phyloP scores from a whole-genome alignment of 805 yeast species.

The Monosporozyma yasuniensis region DNA sequence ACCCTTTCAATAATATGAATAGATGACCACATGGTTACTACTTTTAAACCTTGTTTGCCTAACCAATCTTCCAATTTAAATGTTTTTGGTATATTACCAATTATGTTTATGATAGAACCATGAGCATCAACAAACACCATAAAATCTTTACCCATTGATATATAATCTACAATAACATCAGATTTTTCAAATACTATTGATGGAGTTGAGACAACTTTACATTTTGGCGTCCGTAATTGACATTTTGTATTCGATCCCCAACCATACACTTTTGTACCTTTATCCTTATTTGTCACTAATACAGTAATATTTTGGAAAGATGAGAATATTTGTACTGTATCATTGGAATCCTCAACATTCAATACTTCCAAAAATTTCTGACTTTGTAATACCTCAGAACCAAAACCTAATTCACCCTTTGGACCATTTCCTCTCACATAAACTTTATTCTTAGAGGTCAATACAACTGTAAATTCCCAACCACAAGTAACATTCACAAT shows the following conservation, averaged over 20 bases:
- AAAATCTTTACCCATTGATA: slow-evolving; percentile 26
- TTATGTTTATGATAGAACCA: slow-evolving; percentile 9
- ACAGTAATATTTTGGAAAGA: slow-evolving; percentile 42
- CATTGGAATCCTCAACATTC: slow-evolving; percentile 1
- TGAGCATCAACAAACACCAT: slow-evolving; percentile 11
- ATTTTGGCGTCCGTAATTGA: slow-evolving; percentile 32
- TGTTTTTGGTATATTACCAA: slow-evolving; percentile 16
- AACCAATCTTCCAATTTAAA: slow-evolving; percentile 12
- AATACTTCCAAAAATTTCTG: slow-evolving; percentile 8
- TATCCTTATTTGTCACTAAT: slow-evolving; percentile 61
- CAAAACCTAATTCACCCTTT: slow-evolving; percentile 68
- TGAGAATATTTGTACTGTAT: slow-evolving; percentile 13
- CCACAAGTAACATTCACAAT: slow-evolving; percentile 56
- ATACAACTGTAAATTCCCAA: slow-evolving; percentile 64
- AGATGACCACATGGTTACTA: slow-evolving; percentile 67
- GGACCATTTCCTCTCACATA: slow-evolving; percentile 54
- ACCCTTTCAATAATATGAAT: slow-evolving; percentile 38
- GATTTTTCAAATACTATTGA: slow-evolving; percentile 2
- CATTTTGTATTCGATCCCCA: slow-evolving; percentile 47
- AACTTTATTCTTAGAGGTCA: slow-evolving; percentile 34
- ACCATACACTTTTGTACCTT: slow-evolving; percentile 32
- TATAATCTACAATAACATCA: slow-evolving; percentile 8
- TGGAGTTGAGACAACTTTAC: slow-evolving; percentile 13
- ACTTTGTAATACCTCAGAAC: slow-evolving; percentile 13
- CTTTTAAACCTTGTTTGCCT: neutral